Evolutionary conservation across 305 asterid genomes (phyloP).

Genomic region (Coffea humblotiana): DNA sequence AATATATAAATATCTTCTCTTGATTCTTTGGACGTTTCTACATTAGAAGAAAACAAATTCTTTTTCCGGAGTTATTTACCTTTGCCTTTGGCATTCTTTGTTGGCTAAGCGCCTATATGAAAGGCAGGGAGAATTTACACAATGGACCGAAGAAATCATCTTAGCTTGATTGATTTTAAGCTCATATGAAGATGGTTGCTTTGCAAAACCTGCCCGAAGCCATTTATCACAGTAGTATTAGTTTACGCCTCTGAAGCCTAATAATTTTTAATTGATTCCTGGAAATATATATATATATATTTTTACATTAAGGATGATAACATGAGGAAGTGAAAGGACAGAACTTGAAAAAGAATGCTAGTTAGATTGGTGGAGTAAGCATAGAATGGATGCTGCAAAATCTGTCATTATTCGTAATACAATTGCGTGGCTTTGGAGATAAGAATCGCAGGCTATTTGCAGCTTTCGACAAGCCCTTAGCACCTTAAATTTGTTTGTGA

Average conservation of each 20-base stretch:
- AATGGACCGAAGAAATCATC: background rate
- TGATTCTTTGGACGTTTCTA: background rate
- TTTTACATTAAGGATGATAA: background rate
- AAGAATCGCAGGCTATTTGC: conserved; percentile 3
- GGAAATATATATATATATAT: too few species aligned
- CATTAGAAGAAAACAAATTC: background rate
- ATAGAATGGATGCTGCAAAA: background rate
- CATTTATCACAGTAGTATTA: too few species aligned
- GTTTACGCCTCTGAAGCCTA: background rate
- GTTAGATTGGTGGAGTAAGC: conserved; percentile 4
- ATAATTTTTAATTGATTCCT: background rate
- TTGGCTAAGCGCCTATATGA: background rate
- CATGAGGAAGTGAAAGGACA: background rate
- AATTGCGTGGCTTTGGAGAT: conserved; percentile 10
- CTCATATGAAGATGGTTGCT: too few species aligned
- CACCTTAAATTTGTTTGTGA: background rate
- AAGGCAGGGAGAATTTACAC: too few species aligned
- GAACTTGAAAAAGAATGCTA: background rate
- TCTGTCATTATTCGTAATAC: background rate
- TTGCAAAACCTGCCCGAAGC: background rate
- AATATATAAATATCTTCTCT: conserved; percentile 9
- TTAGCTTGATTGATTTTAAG: background rate
- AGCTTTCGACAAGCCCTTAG: conserved; percentile 7
- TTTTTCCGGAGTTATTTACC: background rate
- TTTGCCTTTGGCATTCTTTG: background rate